Conservation (phyloP, 257 asterid genomes). For the Solanum sparsipilum region DNA sequence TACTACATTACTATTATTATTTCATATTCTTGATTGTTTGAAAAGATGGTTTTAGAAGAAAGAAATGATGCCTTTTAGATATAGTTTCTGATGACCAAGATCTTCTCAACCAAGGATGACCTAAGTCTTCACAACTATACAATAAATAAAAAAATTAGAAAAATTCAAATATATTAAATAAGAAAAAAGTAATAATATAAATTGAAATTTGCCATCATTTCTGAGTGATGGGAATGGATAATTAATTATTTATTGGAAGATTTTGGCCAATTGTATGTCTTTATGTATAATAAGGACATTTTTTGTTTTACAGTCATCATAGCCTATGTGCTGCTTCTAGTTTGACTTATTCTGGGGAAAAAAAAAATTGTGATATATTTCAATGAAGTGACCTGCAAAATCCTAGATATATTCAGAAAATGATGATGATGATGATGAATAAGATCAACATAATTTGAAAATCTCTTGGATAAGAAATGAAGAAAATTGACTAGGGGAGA, state of each 20-base stretch:
- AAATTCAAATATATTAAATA: background rate
- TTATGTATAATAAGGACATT: background rate
- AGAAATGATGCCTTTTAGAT: background rate
- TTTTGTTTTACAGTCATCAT: slow-evolving; percentile 11
- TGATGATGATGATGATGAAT: background rate
- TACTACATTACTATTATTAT: background rate
- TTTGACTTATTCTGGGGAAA: background rate
- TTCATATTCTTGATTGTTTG: background rate
- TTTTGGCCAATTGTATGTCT: background rate
- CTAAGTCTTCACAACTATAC: background rate
- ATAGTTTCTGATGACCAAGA: slow-evolving; percentile 1
- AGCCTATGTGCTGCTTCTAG: background rate
- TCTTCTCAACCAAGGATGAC: background rate
- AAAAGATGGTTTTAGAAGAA: background rate
- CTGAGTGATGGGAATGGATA: background rate
- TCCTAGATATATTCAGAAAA: background rate
- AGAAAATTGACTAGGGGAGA: background rate
- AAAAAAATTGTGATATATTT: background rate
- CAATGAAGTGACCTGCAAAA: background rate
- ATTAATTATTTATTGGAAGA: background rate
- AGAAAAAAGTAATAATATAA: background rate
- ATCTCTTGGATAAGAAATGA: background rate
- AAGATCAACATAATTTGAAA: background rate
- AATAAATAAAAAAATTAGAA: background rate
- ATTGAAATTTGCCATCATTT: background rate